Evolutionary conservation across 768 basidiomycete species (phyloP).

Genomic region (Rhizopogon salebrosus): DNA sequence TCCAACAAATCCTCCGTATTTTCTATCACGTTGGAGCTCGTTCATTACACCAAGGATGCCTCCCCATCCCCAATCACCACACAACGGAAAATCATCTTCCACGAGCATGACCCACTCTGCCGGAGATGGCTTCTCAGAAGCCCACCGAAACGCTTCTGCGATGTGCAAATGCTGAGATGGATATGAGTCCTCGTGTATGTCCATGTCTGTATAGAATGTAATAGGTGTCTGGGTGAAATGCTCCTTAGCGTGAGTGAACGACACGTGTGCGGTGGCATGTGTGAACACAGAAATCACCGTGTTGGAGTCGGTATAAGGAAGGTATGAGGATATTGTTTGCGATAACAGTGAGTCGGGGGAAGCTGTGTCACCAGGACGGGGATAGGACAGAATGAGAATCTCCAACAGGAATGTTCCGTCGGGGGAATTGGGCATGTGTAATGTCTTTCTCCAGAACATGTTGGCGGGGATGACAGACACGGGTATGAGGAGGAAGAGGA

Average conservation of each 20-base stretch:
- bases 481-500: slow-evolving; percentile 12
- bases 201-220: slow-evolving; percentile 23
- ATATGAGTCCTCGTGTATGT: slow-evolving; percentile 19
- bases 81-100: slow-evolving; percentile 42
- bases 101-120: slow-evolving; percentile 40
- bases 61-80: slow-evolving; percentile 31
- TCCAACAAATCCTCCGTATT: slow-evolving; percentile 35
- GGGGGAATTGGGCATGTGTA: slow-evolving; percentile 11
- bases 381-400: slow-evolving; percentile 36
- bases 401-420: slow-evolving; percentile 29
- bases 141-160: slow-evolving; percentile 37
- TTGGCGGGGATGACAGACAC: slow-evolving; percentile 1
- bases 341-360: slow-evolving; percentile 26
- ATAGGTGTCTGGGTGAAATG: slow-evolving; percentile 19
- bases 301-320: slow-evolving; percentile 28
- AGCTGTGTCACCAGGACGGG: slow-evolving; percentile 27
- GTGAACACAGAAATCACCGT: slow-evolving; percentile 35
- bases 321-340: slow-evolving; percentile 32
- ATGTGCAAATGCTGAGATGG: slow-evolving; percentile 36
- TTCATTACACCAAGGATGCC: slow-evolving; percentile 29
- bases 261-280: slow-evolving; percentile 27
- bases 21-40: slow-evolving; percentile 21
- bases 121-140: slow-evolving; percentile 10
- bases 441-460: slow-evolving; percentile 2
- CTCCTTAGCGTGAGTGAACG: slow-evolving; percentile 25